A percentile compares a stretch with the other conserved stretches of the same genome.
Evolutionary conservation across 176 grass and related monocot species (phyloP).

Genomic region (Musa troglodytarum): DNA sequence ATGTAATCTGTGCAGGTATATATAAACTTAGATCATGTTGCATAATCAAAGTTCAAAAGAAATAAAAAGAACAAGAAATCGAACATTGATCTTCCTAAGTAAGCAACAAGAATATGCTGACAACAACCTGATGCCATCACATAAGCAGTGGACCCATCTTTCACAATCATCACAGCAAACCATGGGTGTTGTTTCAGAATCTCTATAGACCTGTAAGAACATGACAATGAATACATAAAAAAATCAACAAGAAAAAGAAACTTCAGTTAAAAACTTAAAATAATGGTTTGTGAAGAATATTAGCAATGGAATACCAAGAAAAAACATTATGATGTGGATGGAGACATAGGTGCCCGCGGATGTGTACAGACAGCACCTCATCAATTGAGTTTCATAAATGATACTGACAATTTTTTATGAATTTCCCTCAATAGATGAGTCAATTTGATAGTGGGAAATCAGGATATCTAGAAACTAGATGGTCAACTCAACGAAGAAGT

Average conservation of each 20-base stretch:
- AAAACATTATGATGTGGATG: too few relatives aligned
- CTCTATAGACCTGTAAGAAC: slow-evolving; percentile 86
- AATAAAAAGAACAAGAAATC: not conserved
- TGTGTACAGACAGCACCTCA: too few relatives aligned
- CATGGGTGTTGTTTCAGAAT: slow-evolving; percentile 97
- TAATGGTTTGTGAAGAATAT: not conserved
- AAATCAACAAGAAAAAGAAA: not conserved
- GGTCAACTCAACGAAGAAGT: too few relatives aligned
- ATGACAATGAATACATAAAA: slow-evolving; percentile 8
- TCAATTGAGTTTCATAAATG: too few relatives aligned
- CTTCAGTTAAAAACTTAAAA: not conserved
- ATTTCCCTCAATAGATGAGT: too few relatives aligned
- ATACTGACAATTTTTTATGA: too few relatives aligned
- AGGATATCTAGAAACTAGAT: too few relatives aligned
- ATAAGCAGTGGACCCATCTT: slow-evolving; percentile 96
- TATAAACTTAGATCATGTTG: not conserved
- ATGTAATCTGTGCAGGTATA: not conserved
- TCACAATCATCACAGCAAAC: slow-evolving; percentile 96
- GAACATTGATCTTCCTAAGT: slow-evolving; percentile 6
- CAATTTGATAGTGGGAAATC: too few relatives aligned
- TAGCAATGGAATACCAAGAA: not conserved
- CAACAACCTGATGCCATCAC: slow-evolving; percentile 88
- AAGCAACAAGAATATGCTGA: not conserved
- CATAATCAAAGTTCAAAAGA: not conserved
- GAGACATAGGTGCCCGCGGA: too few relatives aligned